These are phyloP conservation scores for Aureobasidium sp. DNA, from an alignment of 2,329 filamentous ascomycete species.

Conservation along the genomic window DNA sequence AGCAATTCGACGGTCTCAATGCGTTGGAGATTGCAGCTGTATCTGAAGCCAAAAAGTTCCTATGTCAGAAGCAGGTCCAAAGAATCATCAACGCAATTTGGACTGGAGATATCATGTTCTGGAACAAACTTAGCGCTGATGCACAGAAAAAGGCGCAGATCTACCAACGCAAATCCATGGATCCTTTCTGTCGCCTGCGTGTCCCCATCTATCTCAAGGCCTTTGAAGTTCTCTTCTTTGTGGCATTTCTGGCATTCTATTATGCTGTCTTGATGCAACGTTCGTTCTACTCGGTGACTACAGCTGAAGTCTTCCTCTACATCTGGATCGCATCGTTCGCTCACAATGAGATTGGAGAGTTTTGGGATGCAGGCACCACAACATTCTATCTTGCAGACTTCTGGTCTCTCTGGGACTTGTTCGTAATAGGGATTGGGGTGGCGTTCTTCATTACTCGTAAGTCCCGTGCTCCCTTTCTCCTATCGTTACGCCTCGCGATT, in stretches of 20 bases:
- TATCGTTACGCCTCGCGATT: neutral
- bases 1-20: slow-evolving; percentile 70
- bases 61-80: slow-evolving; percentile 72
- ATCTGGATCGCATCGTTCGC: slow-evolving; percentile 82
- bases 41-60: slow-evolving; percentile 73
- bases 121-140: slow-evolving; percentile 67
- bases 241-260: slow-evolving; percentile 68
- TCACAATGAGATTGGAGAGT: slow-evolving; percentile 74
- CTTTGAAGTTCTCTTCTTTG: slow-evolving; percentile 77
- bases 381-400: slow-evolving; percentile 79
- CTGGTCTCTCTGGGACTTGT: slow-evolving; percentile 60
- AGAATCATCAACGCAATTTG: slow-evolving; percentile 78
- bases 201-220: slow-evolving; percentile 79
- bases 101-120: slow-evolving; percentile 81
- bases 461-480: slow-evolving; percentile 24
- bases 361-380: slow-evolving; percentile 74
- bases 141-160: slow-evolving; percentile 68
- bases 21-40: slow-evolving; percentile 81
- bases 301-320: slow-evolving; percentile 65
- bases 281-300: slow-evolving; percentile 52
- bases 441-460: slow-evolving; percentile 64
- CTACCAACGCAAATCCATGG: slow-evolving; percentile 58
- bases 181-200: slow-evolving; percentile 66
- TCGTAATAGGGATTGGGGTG: slow-evolving; percentile 26
- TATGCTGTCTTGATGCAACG: slow-evolving; percentile 77